Base-by-base conservation (phyloP, 1,284 basidiomycete species). In the Mycosarcoma maydis region DNA sequence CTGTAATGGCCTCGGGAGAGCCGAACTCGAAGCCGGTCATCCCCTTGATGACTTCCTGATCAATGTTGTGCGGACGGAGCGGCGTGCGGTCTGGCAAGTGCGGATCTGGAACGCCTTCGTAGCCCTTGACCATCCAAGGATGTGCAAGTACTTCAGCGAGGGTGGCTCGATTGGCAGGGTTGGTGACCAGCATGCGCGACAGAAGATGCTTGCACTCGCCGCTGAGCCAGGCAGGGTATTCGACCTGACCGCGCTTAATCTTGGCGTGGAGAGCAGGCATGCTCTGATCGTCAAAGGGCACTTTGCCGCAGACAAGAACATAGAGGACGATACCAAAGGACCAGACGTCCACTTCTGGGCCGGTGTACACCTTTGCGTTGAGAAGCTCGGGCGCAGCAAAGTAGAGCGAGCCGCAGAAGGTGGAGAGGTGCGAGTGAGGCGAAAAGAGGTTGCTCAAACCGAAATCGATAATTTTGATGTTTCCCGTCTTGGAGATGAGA, bases 401-500 rank as follows among this genome's bases (percentile, higher is more conserved):
- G 84, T 98, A 99, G 17, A 98, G 86, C 1, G 92, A 96, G 22
- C 95, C 94, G 76, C 95, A 98, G 82, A 98, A 99, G 0, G 96
- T 98, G 24, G 90, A 89, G 1, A 98, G 88, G 78, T 95, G 91
- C 36, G 85, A 82, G 20, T 85, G 82, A 2, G 96, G 95, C 70
- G 95, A 90, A 82, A 90, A 98, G n/a, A 98, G 86, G 82, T 98
- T 99, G 24, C 94, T 97, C 10, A 99, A 86, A 39, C 95, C 95
- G 84, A 98, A 99, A 83, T 98, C 95, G 83, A 98, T 98, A 67
- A 98, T 98, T 86, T 98, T 98, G 87, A 98, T 97, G 83, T 98
- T 98, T 13, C 95, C 95, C 1, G 92, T 92, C 73, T 96, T 94
- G 2, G 94, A 97, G 76, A 99, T 98, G 77, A 98, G 90, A 76